Conservation (phyloP, 2,329 filamentous ascomycete genomes). For the Penicillium capsulatum region DNA sequence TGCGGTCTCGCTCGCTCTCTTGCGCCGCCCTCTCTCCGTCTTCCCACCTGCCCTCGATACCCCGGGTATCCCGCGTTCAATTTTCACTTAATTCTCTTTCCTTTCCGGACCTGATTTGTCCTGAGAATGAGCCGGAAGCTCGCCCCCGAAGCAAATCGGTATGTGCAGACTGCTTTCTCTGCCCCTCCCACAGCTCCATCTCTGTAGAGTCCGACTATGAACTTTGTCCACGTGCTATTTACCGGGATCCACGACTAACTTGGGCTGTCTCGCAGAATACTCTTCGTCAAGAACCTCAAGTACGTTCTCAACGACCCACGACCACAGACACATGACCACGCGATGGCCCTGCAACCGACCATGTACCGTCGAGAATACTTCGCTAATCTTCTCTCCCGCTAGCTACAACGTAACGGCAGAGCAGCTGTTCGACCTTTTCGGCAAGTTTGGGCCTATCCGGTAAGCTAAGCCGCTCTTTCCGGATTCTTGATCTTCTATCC, state of each 20-base stretch:
- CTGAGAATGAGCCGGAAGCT: constrained; percentile 63
- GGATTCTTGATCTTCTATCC: constrained; percentile 6
- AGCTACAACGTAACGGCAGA: constrained; percentile 99
- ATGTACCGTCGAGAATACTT: background rate
- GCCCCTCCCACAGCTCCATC: constrained; percentile 22
- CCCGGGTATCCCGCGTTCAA: constrained; percentile 25
- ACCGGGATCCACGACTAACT: constrained; percentile 8
- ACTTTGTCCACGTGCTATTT: background rate
- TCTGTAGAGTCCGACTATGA: background rate
- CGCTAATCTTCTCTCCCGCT: constrained; percentile 14
- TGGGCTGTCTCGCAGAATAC: constrained; percentile 61
- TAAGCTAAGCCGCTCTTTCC: constrained; percentile 48
- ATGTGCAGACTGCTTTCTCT: constrained; percentile 42
- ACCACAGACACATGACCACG: constrained; percentile 3
- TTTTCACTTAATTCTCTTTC: constrained; percentile 14
- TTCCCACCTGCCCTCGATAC: constrained; percentile 20
- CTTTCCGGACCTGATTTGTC: constrained; percentile 17
- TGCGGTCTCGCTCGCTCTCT: constrained; percentile 23
- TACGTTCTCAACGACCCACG: constrained; percentile 43
- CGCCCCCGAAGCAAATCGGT: constrained; percentile 99
- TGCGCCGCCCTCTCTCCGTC: constrained; percentile 17
- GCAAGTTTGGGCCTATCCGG: constrained; percentile 94
- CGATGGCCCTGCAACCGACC: background rate
- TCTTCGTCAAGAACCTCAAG: constrained; percentile 99
- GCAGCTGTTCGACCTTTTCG: constrained; percentile 97